Evolutionary conservation across 1,284 basidiomycete genomes (phyloP), one percentile per base, ranked within the genome.

Genomic region (Xerocomus nothofagi): DNA sequence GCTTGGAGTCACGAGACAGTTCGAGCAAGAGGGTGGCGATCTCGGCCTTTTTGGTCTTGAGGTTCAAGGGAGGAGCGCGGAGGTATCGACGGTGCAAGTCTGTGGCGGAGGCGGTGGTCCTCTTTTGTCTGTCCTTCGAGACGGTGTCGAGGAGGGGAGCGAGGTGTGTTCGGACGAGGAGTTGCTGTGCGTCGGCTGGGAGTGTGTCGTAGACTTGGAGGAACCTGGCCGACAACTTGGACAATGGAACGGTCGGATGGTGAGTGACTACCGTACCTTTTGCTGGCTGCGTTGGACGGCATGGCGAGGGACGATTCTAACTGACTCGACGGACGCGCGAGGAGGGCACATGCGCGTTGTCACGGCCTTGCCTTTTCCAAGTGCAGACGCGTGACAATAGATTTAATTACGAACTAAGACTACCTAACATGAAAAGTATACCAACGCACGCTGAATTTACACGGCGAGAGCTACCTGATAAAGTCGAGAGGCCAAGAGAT

Each of bases 31-130:
- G 66, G 1, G 60, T 56, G 24, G 72, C 67, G 50, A 86, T 68
- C 63, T 86, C 81, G 26, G 66, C 66, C 55, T 74, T 74, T 67
- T 83, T 84, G 3, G 69, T 66, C 36, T 71, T 73, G 31, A 82
- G 59, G 65, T 83, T 72, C 17, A 86, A 65, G 0, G 63, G 52
- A 0, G 84, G 82, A 29, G 77, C 71, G 18, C 54, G 59, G 2
- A 65, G 59, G 54, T 74, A 72, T 36, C 69, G 71, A 23, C 63
- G 65, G 44, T 73, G 68, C 39, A 75, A 57, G 20, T 68, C 61
- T 18, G 63, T 56, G 2, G 71, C 71, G 6, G 70, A 61, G 3
- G 65, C 57, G 11, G 72, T 17, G 5, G 70, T 68, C 61, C 65
- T 67, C 17, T 65, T 62, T 15, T 66, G 65, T n/a, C 59, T 64